Percentiles rank a stretch among this genome's conserved stretches.
phyloP scores from a whole-genome alignment of 2,329 filamentous ascomycete species.

The Sclerotinia sclerotiorum region DNA sequence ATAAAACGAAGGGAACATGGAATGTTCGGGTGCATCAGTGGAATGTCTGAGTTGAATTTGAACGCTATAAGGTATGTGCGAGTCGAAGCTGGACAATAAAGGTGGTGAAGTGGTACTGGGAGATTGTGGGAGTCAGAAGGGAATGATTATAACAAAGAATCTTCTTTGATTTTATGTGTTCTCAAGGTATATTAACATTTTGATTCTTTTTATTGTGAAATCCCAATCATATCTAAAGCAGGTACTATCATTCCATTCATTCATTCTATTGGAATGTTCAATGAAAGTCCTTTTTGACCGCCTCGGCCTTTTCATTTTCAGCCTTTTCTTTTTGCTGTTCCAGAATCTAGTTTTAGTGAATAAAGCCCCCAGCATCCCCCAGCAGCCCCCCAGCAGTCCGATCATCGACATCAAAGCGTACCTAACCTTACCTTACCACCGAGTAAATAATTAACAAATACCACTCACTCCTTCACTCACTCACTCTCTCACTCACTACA shows the following conservation, averaged over 20 bases:
- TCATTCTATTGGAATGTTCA: not conserved
- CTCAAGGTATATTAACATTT: not conserved
- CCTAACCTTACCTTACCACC: no score
- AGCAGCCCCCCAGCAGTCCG: not conserved
- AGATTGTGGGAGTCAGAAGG: not conserved
- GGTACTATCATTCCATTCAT: not conserved
- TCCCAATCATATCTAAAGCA: not conserved
- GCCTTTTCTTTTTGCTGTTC: conserved; percentile 9
- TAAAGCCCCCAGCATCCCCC: not conserved
- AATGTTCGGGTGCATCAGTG: not conserved
- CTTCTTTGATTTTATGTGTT: not conserved
- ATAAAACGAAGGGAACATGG: not conserved
- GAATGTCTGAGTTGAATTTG: not conserved
- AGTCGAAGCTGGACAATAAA: not conserved
- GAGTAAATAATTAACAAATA: no score
- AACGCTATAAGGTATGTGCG: not conserved
- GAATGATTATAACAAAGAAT: not conserved
- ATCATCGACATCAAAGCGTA: conserved; percentile 19
- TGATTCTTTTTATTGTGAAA: not conserved
- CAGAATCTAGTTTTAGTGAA: conserved; percentile 12
- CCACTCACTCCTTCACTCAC: no score
- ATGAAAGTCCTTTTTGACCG: not conserved
- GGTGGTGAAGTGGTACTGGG: no score
- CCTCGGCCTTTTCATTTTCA: conserved; percentile 5
- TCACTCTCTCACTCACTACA: no score